A percentile compares a stretch with the other conserved stretches of the same genome.
Conservation (phyloP, 441 rosid genomes). For the Pelargonium myrrhifolium region DNA sequence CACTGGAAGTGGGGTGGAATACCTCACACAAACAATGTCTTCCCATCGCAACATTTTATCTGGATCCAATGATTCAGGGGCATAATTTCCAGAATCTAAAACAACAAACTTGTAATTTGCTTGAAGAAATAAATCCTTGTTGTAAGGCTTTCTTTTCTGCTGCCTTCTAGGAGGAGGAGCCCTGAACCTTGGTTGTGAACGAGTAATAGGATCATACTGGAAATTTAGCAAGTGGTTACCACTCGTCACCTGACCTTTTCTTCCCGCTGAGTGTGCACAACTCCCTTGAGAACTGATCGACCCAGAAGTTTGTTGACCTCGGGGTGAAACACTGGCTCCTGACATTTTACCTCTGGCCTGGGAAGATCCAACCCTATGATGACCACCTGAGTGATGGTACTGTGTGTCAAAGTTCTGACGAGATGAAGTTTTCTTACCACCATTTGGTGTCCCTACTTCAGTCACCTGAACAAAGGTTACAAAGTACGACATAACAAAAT, state of each 20-base stretch:
- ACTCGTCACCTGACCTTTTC: slow-evolving; percentile 57
- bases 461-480: slow-evolving; percentile 42
- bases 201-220: slow-evolving; percentile 79
- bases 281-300: slow-evolving; percentile 34
- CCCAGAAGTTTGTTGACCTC: slow-evolving; percentile 31
- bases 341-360: slow-evolving; percentile 46
- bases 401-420: slow-evolving; percentile 26
- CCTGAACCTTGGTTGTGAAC: slow-evolving; percentile 37
- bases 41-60: slow-evolving; percentile 91
- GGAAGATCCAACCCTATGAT: slow-evolving; percentile 31
- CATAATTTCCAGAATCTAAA: slow-evolving; percentile 61
- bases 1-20: slow-evolving; percentile 65
- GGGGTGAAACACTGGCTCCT: slow-evolving; percentile 32
- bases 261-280: slow-evolving; percentile 47
- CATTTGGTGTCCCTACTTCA: slow-evolving; percentile 33
- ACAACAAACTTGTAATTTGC: slow-evolving; percentile 96
- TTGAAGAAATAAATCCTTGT: slow-evolving; percentile 86
- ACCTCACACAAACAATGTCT: slow-evolving; percentile 74
- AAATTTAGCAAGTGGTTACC: slow-evolving; percentile 90
- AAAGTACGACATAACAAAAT: background rate
- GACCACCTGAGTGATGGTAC: slow-evolving; percentile 25
- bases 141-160: slow-evolving; percentile 70
- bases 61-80: slow-evolving; percentile 75
- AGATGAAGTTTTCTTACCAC: slow-evolving; percentile 25
- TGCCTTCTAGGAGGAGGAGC: slow-evolving; percentile 64